Evolutionary conservation across 2,329 filamentous ascomycete species (phyloP).

Genomic region (Fusarium globosum): DNA sequence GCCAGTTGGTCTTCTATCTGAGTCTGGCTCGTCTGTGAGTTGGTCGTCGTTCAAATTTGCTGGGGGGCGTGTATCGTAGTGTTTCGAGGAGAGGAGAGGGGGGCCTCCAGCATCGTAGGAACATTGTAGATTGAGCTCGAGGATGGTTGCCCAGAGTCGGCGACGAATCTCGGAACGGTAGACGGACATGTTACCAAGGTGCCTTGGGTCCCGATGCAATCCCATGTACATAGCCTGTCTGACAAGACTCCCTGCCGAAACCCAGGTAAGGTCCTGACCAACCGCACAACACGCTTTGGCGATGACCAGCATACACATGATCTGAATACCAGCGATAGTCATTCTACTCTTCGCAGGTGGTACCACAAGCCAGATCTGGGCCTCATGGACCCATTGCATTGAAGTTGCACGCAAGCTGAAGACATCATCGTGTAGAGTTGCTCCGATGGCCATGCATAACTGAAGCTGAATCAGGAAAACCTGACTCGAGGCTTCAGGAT

Average conservation of each 20-base stretch:
- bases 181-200: conserved; percentile 59
- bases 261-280: conserved; percentile 64
- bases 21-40: conserved; percentile 53
- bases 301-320: conserved; percentile 62
- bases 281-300: conserved; percentile 61
- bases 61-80: conserved; percentile 63
- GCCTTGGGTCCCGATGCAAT: conserved; percentile 66
- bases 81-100: conserved; percentile 57
- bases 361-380: conserved; percentile 61
- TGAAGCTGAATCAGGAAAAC: conserved; percentile 65
- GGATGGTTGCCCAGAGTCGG: conserved; percentile 66
- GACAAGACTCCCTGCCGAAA: conserved; percentile 61
- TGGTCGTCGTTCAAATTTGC: conserved; percentile 64
- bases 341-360: conserved; percentile 62
- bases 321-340: conserved; percentile 62
- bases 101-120: conserved; percentile 63
- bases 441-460: conserved; percentile 64
- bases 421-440: conserved; percentile 58
- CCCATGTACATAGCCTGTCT: conserved; percentile 68
- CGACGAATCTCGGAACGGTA: conserved; percentile 65
- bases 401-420: conserved; percentile 57
- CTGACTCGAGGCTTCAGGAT: conserved; percentile 52
- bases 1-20: conserved; percentile 17
- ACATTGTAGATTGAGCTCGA: conserved; percentile 65
- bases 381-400: conserved; percentile 64